These are phyloP conservation scores for Cryoendolithus antarcticus DNA, from an alignment of 2,329 filamentous ascomycete genomes.

Conservation along the genomic window DNA sequence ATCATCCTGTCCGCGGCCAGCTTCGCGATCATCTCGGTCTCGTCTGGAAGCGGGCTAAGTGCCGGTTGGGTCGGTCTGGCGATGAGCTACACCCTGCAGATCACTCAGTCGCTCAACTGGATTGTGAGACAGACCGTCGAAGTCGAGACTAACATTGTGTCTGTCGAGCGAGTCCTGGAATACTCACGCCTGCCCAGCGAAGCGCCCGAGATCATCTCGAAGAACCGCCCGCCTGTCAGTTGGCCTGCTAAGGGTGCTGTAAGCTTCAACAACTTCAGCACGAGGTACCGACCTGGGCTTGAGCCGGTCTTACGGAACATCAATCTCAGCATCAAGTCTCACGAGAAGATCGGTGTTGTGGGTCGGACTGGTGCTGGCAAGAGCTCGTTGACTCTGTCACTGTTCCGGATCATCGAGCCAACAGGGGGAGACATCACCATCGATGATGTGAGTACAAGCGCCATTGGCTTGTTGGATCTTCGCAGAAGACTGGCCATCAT, in stretches of 20 bases:
- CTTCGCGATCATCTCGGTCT: slow-evolving; percentile 70
- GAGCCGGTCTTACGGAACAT: slow-evolving; percentile 91
- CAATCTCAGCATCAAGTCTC: slow-evolving; percentile 81
- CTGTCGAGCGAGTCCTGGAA: slow-evolving; percentile 92
- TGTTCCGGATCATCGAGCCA: slow-evolving; percentile 94
- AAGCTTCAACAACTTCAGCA: slow-evolving; percentile 86
- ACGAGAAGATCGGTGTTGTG: slow-evolving; percentile 96
- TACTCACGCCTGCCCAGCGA: slow-evolving; percentile 86
- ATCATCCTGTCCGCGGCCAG: slow-evolving; percentile 82
- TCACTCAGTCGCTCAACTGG: slow-evolving; percentile 96
- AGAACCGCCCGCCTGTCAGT: slow-evolving; percentile 71
- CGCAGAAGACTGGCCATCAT: slow-evolving; percentile 88
- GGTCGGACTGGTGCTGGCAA: slow-evolving; percentile 94
- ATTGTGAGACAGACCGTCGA: slow-evolving; percentile 97
- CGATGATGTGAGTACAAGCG: slow-evolving; percentile 77
- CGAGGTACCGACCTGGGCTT: slow-evolving; percentile 77
- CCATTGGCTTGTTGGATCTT: slow-evolving; percentile 80
- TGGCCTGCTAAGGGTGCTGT: slow-evolving; percentile 88
- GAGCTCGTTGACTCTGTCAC: slow-evolving; percentile 77
- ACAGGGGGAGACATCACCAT: slow-evolving; percentile 74
- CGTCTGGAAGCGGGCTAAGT: slow-evolving; percentile 49
- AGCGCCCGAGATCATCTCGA: slow-evolving; percentile 84
- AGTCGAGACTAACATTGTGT: slow-evolving; percentile 99
- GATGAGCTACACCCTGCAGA: slow-evolving; percentile 96
- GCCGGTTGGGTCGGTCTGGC: slow-evolving; percentile 76